Evolutionary conservation across 306 rosid species (phyloP).

Genomic region (Glycyrrhiza uralensis): DNA sequence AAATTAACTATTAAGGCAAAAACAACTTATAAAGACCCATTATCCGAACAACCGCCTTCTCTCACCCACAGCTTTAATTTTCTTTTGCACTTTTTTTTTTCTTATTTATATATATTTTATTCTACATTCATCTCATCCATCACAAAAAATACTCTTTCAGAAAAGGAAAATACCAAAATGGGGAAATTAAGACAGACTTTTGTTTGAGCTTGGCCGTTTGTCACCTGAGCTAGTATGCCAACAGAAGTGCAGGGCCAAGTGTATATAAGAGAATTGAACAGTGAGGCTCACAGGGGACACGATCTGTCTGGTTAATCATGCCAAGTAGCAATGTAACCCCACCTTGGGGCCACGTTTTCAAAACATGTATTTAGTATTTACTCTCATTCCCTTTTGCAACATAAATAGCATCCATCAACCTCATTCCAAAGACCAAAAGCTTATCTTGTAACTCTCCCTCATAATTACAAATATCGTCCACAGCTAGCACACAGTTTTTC

Average conservation of each 20-base stretch:
- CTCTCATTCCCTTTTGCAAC: background rate
- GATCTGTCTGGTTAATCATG: slow-evolving; percentile 45
- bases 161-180: background rate
- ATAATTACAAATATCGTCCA: background rate
- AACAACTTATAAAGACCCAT: background rate
- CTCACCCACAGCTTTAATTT: slow-evolving; percentile 22
- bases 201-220: slow-evolving; percentile 18
- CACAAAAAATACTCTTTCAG: background rate
- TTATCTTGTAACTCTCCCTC: background rate
- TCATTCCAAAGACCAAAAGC: background rate
- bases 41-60: slow-evolving; percentile 28
- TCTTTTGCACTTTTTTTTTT: background rate
- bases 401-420: slow-evolving; percentile 30
- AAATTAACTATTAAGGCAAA: background rate
- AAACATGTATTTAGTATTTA: background rate
- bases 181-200: background rate
- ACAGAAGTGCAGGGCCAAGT: slow-evolving; percentile 53
- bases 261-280: slow-evolving; percentile 48
- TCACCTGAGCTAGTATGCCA: slow-evolving; percentile 47
- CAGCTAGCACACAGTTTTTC: too few species aligned
- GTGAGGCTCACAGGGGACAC: slow-evolving; percentile 56
- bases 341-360: slow-evolving; percentile 68
- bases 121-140: background rate
- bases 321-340: slow-evolving; percentile 57
- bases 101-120: too few species aligned